These are phyloP conservation scores for Eragrostis curvula DNA, from an alignment of 176 grass and related monocot genomes.

Conservation along the genomic window DNA sequence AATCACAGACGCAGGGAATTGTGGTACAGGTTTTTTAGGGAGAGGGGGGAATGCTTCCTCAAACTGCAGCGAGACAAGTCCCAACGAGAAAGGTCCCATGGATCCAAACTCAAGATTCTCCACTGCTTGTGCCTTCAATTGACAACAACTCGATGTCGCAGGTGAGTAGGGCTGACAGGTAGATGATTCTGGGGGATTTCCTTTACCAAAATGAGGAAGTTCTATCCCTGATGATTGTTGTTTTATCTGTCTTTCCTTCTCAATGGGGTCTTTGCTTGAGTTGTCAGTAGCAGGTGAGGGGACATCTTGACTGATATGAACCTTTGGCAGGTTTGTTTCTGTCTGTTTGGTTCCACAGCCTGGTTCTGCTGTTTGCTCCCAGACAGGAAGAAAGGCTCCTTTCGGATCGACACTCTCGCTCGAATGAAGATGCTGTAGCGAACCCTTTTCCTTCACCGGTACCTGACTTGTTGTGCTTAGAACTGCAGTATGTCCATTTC, in stretches of 20 bases:
- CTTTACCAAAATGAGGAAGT: slow-evolving; percentile 8
- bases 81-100: slow-evolving; percentile 43
- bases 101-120: slow-evolving; percentile 55
- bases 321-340: background rate
- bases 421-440: slow-evolving; percentile 4
- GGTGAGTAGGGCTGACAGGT: slow-evolving; percentile 18
- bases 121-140: background rate
- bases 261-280: background rate
- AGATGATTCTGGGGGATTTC: background rate
- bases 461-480: slow-evolving; percentile 2
- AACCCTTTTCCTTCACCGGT: background rate
- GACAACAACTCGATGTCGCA: background rate
- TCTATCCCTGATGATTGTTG: background rate
- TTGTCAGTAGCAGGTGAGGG: background rate
- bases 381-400: background rate
- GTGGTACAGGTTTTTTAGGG: slow-evolving; percentile 17
- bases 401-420: slow-evolving; percentile 8
- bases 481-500: background rate
- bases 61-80: background rate
- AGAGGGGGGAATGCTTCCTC: slow-evolving; percentile 36
- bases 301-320: background rate
- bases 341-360: background rate
- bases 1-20: background rate
- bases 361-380: background rate
- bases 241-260: background rate